Evolutionary conservation across 176 grass and related monocot genomes (phyloP).

Genomic region (Dactylis glomerata): DNA sequence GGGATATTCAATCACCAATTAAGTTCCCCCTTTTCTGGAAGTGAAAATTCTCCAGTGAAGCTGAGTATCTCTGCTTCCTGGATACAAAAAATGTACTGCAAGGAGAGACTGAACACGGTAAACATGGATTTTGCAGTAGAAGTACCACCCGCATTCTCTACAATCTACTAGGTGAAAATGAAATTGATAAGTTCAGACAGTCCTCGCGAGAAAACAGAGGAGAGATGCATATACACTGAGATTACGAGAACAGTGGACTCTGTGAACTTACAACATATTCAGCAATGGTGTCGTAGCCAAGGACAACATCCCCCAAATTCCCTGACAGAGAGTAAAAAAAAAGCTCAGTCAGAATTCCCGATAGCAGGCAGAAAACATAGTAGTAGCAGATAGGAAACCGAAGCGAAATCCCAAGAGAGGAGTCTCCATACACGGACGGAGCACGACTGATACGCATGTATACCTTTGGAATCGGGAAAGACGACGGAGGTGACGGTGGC

Average conservation of each 20-base stretch:
- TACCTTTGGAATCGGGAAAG: constrained; percentile 87
- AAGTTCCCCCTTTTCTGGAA: not conserved
- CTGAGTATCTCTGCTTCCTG: not conserved
- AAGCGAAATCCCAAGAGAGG: not conserved
- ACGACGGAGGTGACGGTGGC: constrained; percentile 68
- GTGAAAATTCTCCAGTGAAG: not conserved
- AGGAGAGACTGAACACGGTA: not conserved
- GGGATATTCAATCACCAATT: not conserved
- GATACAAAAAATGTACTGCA: not conserved
- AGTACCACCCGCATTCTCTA: not conserved
- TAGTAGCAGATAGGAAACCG: not conserved
- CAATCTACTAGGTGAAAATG: not conserved
- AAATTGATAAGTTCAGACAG: not conserved
- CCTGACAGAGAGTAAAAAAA: constrained; percentile 34
- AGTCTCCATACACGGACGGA: not conserved
- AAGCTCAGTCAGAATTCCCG: not conserved
- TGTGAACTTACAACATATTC: constrained; percentile 68
- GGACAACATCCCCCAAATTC: constrained; percentile 59
- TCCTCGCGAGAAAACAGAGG: not conserved
- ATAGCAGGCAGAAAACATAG: not conserved
- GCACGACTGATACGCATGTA: not conserved
- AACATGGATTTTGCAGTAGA: not conserved
- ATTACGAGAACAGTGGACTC: not conserved
- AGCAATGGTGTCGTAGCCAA: constrained; percentile 81
- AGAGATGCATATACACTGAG: not conserved